Conservation (phyloP, 345 rosid species). For the Lepidium sativum region DNA sequence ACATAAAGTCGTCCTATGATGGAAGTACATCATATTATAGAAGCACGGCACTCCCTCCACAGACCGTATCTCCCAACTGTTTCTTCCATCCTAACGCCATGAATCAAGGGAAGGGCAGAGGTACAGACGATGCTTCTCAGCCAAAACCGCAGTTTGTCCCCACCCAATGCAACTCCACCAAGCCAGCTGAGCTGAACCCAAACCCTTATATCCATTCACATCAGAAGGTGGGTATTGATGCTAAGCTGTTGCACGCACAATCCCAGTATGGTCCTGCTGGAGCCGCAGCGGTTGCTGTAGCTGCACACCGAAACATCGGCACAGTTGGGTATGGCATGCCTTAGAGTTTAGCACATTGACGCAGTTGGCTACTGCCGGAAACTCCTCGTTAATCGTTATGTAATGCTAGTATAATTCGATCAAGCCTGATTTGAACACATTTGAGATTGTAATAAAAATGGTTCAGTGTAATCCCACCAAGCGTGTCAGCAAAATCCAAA, state of each 20-base stretch:
- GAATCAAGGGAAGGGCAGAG: conserved; percentile 36
- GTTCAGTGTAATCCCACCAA: conserved; percentile 11
- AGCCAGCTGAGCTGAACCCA: conserved; percentile 42
- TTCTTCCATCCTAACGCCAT: conserved; percentile 33
- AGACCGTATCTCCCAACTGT: conserved; percentile 42
- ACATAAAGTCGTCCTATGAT: conserved; percentile 38
- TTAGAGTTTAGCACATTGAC: conserved; percentile 21
- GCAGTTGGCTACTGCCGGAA: conserved; percentile 4
- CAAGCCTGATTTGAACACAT: conserved; percentile 25
- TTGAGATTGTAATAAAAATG: conserved; percentile 21
- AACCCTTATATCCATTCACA: conserved; percentile 59
- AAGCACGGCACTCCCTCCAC: conserved; percentile 47
- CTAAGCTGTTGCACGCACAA: conserved; percentile 82
- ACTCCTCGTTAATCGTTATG: conserved; percentile 11
- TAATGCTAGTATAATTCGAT: conserved; percentile 23
- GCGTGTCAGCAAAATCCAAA: background rate
- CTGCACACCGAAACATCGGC: conserved; percentile 63
- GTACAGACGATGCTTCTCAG: conserved; percentile 24
- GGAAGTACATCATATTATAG: conserved; percentile 36
- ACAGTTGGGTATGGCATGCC: conserved; percentile 44
- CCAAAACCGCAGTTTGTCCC: conserved; percentile 31
- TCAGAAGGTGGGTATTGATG: conserved; percentile 53
- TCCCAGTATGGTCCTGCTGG: conserved; percentile 73
- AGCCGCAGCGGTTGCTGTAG: conserved; percentile 72
- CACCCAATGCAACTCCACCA: conserved; percentile 23